phyloP scores from a whole-genome alignment of 2,329 filamentous ascomycete species.

The Dichotomopilus funicola region DNA sequence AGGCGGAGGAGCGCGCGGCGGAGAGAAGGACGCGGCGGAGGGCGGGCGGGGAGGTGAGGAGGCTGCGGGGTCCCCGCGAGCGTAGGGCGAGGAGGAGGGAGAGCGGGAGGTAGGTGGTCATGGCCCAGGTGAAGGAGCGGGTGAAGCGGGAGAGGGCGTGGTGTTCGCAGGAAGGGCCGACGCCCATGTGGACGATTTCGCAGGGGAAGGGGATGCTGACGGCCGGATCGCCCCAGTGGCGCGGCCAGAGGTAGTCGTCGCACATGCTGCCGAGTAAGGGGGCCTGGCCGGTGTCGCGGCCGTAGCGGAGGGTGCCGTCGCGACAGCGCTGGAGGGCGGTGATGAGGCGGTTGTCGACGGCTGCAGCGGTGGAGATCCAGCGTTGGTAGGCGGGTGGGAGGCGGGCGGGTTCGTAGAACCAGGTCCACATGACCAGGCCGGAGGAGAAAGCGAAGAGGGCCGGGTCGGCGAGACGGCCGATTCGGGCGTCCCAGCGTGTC shows the following conservation, averaged over 20 bases:
- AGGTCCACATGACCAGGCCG: slow-evolving; percentile 80
- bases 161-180: slow-evolving; percentile 64
- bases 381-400: slow-evolving; percentile 69
- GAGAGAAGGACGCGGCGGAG: slow-evolving; percentile 47
- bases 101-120: slow-evolving; percentile 70
- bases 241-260: slow-evolving; percentile 60
- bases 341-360: slow-evolving; percentile 68
- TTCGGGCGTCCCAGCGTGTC: slow-evolving; percentile 40
- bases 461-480: slow-evolving; percentile 53
- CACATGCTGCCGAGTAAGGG: slow-evolving; percentile 66
- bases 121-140: slow-evolving; percentile 65
- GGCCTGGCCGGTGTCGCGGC: slow-evolving; percentile 64
- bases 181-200: slow-evolving; percentile 76
- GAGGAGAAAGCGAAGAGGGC: slow-evolving; percentile 65
- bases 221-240: slow-evolving; percentile 66
- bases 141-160: slow-evolving; percentile 64
- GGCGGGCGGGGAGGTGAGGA: slow-evolving; percentile 37
- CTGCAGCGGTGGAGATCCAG: slow-evolving; percentile 74
- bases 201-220: slow-evolving; percentile 69
- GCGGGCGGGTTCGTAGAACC: slow-evolving; percentile 68
- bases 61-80: slow-evolving; percentile 33
- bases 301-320: slow-evolving; percentile 61
- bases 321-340: slow-evolving; percentile 64
- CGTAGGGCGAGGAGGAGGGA: slow-evolving; percentile 54
- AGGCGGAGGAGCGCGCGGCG: slow-evolving; percentile 65